A percentile compares a stretch with the other conserved stretches of the same genome.
Conservation (phyloP, 441 rosid species). For the Sinapis alba region DNA sequence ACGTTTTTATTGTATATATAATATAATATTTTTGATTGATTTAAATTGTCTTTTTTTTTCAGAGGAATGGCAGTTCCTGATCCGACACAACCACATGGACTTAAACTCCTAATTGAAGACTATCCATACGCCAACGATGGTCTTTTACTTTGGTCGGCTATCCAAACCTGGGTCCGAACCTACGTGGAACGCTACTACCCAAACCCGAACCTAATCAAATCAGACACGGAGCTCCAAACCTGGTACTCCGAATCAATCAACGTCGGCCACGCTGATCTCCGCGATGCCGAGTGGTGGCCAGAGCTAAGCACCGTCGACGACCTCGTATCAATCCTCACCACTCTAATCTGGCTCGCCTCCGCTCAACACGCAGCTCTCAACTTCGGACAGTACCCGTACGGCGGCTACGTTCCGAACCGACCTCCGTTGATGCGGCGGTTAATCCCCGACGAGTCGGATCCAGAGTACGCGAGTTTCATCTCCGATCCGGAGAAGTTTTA, state of each 20-base stretch:
- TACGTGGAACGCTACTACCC: constrained; percentile 82
- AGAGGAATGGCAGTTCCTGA: constrained; percentile 96
- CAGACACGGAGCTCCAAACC: constrained; percentile 73
- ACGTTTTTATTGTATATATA: too few relatives aligned
- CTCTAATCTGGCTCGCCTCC: constrained; percentile 86
- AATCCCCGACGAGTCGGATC: constrained; percentile 76
- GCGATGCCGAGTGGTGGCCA: constrained; percentile 90
- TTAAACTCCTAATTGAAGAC: constrained; percentile 80
- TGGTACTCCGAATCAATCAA: constrained; percentile 90
- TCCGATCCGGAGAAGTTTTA: constrained; percentile 78
- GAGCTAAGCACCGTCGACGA: constrained; percentile 50
- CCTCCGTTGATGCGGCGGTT: constrained; percentile 84
- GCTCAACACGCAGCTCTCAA: constrained; percentile 97
- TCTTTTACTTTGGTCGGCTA: constrained; percentile 76
- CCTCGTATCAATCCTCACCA: constrained; percentile 67
- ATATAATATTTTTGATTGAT: neutral
- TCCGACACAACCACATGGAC: constrained; percentile 79
- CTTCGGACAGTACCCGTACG: constrained; percentile 93
- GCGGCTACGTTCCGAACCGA: constrained; percentile 85
- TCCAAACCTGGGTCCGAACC: constrained; percentile 83
- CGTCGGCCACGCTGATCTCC: constrained; percentile 79
- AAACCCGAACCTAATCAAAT: constrained; percentile 48
- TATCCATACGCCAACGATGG: constrained; percentile 95
- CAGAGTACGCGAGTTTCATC: constrained; percentile 55
- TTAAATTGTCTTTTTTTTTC: neutral